These are phyloP conservation scores for Diaporthe humulicola DNA, from an alignment of 2,329 filamentous ascomycete genomes.

Conservation along the genomic window DNA sequence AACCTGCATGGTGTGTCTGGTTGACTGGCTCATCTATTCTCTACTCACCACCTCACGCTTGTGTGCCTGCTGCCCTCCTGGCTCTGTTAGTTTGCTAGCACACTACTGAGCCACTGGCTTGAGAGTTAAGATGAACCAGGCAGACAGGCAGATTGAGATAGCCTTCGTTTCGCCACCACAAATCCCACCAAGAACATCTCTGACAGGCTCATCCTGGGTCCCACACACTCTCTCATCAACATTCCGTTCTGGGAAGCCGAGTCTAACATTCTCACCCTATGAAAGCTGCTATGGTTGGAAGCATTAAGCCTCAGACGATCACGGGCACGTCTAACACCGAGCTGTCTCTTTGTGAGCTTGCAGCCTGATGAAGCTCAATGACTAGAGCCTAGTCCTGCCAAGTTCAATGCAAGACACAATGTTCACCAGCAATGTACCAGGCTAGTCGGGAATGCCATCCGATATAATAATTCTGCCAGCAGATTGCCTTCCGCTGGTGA, in stretches of 20 bases:
- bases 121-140: constrained; percentile 6
- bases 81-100: background rate
- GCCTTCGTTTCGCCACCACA: constrained; percentile 3
- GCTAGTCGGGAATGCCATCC: background rate
- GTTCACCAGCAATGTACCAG: background rate
- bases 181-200: background rate
- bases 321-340: constrained; percentile 6
- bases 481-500: background rate
- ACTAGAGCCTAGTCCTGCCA: background rate
- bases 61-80: background rate
- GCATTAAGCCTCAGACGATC: constrained; percentile 4
- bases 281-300: no score
- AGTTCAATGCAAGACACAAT: constrained; percentile 6
- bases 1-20: background rate
- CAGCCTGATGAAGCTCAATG: background rate
- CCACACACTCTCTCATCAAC: background rate
- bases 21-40: constrained; percentile 6
- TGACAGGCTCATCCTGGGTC: background rate
- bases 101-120: background rate
- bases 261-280: background rate
- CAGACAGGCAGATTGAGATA: background rate
- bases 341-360: background rate
- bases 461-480: background rate
- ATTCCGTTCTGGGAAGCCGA: background rate
- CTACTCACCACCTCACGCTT: background rate